These are phyloP conservation scores for Nosema muscidifuracis DNA, from an alignment of 371 early-diverging fungal species.

Conservation along the genomic window DNA sequence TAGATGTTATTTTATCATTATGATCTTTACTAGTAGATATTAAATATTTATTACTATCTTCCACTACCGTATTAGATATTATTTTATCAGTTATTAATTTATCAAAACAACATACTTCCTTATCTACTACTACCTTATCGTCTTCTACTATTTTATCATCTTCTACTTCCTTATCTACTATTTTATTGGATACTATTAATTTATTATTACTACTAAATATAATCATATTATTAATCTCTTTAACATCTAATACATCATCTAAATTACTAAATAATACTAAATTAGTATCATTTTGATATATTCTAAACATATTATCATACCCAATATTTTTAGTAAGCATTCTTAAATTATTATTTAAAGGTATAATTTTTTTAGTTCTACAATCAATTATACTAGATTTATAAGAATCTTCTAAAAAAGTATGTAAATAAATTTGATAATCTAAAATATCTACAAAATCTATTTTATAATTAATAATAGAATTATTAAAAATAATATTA, in stretches of 20 bases:
- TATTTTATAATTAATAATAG: not conserved
- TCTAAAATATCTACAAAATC: not conserved
- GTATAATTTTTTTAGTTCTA: not conserved
- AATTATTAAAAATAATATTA: not conserved
- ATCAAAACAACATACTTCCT: no score
- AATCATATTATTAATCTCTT: not conserved
- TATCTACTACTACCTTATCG: no score
- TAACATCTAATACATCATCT: not conserved
- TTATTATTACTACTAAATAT: not conserved
- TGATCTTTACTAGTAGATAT: no score
- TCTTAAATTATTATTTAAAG: not conserved
- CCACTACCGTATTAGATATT: no score
- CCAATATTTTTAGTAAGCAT: not conserved
- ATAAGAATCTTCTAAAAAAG: not conserved
- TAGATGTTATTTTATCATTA: no score
- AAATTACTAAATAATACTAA: conserved; percentile 2
- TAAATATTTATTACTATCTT: no score
- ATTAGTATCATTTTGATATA: not conserved
- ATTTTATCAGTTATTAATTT: no score
- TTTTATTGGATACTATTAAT: no score
- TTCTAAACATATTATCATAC: not conserved
- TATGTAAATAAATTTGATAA: not conserved
- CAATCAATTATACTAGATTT: no score
- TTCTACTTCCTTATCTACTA: no score
- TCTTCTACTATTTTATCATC: no score